Evolutionary conservation across 2,329 filamentous ascomycete species (phyloP).

Genomic region (Lasiodiplodia citricola): DNA sequence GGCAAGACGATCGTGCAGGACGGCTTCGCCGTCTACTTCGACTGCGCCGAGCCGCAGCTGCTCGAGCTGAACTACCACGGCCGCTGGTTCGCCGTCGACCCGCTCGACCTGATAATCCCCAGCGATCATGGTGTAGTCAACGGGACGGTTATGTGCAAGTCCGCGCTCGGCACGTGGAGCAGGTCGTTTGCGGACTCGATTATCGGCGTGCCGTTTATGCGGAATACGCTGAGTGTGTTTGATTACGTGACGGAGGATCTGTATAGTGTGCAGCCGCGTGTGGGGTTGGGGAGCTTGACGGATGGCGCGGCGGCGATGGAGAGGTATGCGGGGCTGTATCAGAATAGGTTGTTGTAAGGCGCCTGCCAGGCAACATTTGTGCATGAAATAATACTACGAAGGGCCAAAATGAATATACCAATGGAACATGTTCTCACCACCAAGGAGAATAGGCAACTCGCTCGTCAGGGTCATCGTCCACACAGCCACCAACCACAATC

Average conservation of each 20-base stretch:
- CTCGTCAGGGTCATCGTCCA: no score
- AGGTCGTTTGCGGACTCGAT: constrained; percentile 1
- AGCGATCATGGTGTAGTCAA: constrained; percentile 1
- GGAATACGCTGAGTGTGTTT: constrained; percentile 4
- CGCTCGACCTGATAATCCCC: constrained; percentile 14
- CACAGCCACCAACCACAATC: no score
- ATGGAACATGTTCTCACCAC: no score
- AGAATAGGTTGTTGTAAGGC: background rate
- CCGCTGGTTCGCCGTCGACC: constrained; percentile 11
- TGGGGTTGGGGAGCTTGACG: constrained; percentile 10
- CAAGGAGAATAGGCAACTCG: no score
- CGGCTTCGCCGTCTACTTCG: constrained; percentile 9
- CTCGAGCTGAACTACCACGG: constrained; percentile 12
- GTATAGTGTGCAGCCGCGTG: background rate
- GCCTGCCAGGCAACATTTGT: no score
- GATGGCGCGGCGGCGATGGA: background rate
- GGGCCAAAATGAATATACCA: no score
- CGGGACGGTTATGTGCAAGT: constrained; percentile 12
- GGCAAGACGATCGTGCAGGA: constrained; percentile 5
- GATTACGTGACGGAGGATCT: constrained; percentile 8
- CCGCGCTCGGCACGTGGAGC: constrained; percentile 9
- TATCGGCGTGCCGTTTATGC: constrained; percentile 3
- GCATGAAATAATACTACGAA: no score
- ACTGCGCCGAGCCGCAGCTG: constrained; percentile 5
- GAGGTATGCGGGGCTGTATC: constrained; percentile 7